Evolutionary conservation across 192 early-diverging fungal species (phyloP).

Genomic region (Backusella tarrabulga): DNA sequence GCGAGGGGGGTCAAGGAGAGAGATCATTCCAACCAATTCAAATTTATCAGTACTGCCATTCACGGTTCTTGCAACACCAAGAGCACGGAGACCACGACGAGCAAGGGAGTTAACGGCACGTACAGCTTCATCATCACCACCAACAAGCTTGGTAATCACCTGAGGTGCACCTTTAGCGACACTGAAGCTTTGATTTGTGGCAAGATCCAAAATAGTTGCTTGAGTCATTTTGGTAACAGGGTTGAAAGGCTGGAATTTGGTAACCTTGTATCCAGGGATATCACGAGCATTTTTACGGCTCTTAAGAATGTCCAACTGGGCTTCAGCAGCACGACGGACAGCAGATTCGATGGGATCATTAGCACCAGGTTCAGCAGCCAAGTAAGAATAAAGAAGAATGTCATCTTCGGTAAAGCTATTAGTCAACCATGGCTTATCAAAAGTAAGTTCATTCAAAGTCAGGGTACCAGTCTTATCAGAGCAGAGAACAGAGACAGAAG

Average conservation of each 20-base stretch:
- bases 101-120: conserved; percentile 76
- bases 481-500: conserved; percentile 85
- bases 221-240: conserved; percentile 90
- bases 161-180: conserved; percentile 89
- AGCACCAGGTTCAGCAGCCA: conserved; percentile 87
- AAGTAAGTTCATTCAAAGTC: conserved; percentile 90
- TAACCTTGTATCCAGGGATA: conserved; percentile 90
- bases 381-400: conserved; percentile 78
- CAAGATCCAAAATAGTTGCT: conserved; percentile 80
- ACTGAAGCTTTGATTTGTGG: conserved; percentile 71
- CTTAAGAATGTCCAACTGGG: conserved; percentile 65
- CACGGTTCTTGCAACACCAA: conserved; percentile 88
- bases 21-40: conserved; percentile 88
- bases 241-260: conserved; percentile 91
- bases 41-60: conserved; percentile 65
- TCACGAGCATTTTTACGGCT: conserved; percentile 46
- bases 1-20: conserved; percentile 87
- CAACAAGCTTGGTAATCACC: conserved; percentile 72
- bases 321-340: conserved; percentile 82
- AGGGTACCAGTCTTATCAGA: conserved; percentile 90
- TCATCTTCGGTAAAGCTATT: conserved; percentile 69
- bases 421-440: conserved; percentile 84
- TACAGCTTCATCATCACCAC: conserved; percentile 69
- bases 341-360: conserved; percentile 91
- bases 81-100: conserved; percentile 79